Evolutionary conservation across 441 rosid species (phyloP), one percentile per base, ranked within the genome.

Genomic region (Mallotus japonicus): DNA sequence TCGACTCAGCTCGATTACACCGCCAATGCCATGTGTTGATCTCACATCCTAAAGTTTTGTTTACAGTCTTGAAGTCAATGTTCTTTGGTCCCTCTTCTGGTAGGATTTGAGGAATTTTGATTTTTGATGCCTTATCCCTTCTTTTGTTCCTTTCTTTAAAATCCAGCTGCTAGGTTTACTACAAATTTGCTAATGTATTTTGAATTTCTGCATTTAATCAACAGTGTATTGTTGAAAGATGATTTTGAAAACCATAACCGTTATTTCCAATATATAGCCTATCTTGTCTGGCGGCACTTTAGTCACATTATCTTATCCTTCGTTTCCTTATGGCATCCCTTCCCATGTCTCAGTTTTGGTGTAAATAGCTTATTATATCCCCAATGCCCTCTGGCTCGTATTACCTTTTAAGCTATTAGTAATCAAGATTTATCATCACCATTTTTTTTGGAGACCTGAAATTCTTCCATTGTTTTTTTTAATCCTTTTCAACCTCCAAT

Each of bases 121-220:
- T 17, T 62, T 47, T 42, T 50, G 70, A 66, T 66, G 58, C 58
- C 44, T 19, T 22, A 65, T 22, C 57, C 6, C 28, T 42, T 63
- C 7, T 50, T 12, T 11, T 63, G 6, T 19, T 46, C 34, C 28
- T 22, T 44, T 20, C 13, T 13, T 55, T 55, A 19, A n/a, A 55
- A 40, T n/a, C 51, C 17, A 69, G 14, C 17, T 28, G 32, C 32
- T 1, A 28, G 2, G 40, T 37, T 37, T 37, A 42, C 20, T 69
- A 16, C 28, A 24, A 60, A 20, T 16, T 46, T 22, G 53, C 11
- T 37, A 3, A 60, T 62, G 44, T 72, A 9, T 47, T 51, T 15
- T 37, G 68, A 22, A 34, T n/a, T 53, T 19, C 12, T 19, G 49
- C 37, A n/a, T 34, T 34, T 65, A 64, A 32, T 56, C 28, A 40